Base-by-base conservation (phyloP, 2,329 filamentous ascomycete species). In the Paraconiothyrium brasiliense region DNA sequence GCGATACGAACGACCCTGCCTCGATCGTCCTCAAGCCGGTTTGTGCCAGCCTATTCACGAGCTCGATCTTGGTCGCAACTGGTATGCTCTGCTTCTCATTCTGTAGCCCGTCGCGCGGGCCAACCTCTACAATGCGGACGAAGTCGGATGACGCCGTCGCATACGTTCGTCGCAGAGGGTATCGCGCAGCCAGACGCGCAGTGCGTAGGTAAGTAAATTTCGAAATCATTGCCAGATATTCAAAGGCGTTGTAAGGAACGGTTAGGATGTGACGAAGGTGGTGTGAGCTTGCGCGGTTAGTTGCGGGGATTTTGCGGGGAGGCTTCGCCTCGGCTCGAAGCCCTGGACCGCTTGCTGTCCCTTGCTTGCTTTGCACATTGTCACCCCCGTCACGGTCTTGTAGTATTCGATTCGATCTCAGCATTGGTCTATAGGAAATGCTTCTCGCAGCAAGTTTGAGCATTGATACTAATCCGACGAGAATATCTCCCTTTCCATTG, bases 71-170 rank as follows among this genome's bases (percentile, higher is more conserved):
- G 2, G 89, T 93, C 7, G 84, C 83, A 11, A 92, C 82, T 0
- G 91, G 83, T 65, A 96, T 90, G 32, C 84, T 84, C 65, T 83
- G 86, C 80, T 91, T 91, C 81, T 95, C 91, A 74, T 95, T 96
- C 76, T 97, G 92, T 57, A 96, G 81, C n/a, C 92, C 92, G 81
- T 96, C 92, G 67, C 92, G 85, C 37, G 92, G 92, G 9, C 92
- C 92, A 64, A 96, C 92, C 81, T 96, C 92, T 64, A 95, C 89
- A 43, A 96, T 89, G 44, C 84, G 81, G 43, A 87, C 83, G 64
- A 80, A 76, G 67, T 84, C 81, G 57, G 69, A 60, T n/a, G 74
- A 67, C 59, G 76, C 67, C 39, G 76, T 74, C 44, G 75, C 75
- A 64, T 76, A 75, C 22, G 65, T 66, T 57, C 76, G 62, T 44